These are phyloP conservation scores for Serendipita indica DNA, from an alignment of 768 basidiomycete genomes.

Conservation along the genomic window DNA sequence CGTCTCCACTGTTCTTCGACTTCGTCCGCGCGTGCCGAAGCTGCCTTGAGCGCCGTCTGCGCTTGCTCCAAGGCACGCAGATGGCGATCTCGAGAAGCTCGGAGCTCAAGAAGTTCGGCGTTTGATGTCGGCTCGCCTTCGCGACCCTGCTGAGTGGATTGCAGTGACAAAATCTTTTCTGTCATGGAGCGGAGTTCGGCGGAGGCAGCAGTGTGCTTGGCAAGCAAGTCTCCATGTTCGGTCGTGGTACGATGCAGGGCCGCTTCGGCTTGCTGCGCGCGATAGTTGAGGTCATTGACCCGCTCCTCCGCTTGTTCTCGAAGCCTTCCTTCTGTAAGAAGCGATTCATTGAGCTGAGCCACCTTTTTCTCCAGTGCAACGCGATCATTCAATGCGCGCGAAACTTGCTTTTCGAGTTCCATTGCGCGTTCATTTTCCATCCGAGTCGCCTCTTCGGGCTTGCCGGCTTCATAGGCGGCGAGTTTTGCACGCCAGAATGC, in stretches of 20 bases:
- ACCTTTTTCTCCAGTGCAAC: conserved; percentile 54
- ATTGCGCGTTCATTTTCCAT: conserved; percentile 64
- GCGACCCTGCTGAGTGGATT: conserved; percentile 57
- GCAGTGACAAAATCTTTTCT: conserved; percentile 57
- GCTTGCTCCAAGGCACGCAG: conserved; percentile 79
- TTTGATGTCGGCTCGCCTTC: conserved; percentile 60
- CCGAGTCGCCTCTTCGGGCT: conserved; percentile 46
- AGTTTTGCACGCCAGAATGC: conserved; percentile 93
- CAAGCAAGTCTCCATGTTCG: conserved; percentile 58
- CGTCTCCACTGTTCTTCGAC: conserved; percentile 59
- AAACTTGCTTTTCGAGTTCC: conserved; percentile 59
- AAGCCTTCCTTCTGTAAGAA: conserved; percentile 63
- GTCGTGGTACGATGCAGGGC: conserved; percentile 34
- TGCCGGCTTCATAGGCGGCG: conserved; percentile 63
- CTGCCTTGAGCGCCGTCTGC: conserved; percentile 56
- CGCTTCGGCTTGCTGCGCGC: conserved; percentile 60
- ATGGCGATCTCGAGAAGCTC: conserved; percentile 63
- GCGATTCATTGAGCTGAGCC: conserved; percentile 52
- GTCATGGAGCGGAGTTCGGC: conserved; percentile 56
- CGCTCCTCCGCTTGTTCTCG: conserved; percentile 68
- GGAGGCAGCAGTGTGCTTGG: conserved; percentile 45
- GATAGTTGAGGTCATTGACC: conserved; percentile 54
- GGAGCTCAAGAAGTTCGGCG: conserved; percentile 57
- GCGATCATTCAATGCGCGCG: conserved; percentile 45
- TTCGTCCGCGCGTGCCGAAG: conserved; percentile 65